Percentiles rank a stretch among this genome's conserved stretches.
phyloP scores from a whole-genome alignment of 257 asterid genomes.

The Lycium barbarum region DNA sequence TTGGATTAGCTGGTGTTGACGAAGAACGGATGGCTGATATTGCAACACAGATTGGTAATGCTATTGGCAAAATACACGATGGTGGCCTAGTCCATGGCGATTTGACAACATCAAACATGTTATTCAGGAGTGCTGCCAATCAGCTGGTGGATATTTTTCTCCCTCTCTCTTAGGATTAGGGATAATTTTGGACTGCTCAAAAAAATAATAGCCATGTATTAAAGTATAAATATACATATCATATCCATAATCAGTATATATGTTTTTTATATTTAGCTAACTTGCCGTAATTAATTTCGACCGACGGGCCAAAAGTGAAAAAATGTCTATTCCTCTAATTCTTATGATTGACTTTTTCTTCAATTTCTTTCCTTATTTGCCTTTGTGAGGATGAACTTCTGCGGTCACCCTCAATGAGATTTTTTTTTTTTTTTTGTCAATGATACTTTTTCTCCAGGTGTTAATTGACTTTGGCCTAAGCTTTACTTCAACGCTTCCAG shows the following conservation, averaged over 20 bases:
- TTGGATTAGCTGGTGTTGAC: conserved; percentile 68
- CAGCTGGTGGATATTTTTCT: conserved; percentile 62
- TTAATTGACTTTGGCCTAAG: conserved; percentile 96
- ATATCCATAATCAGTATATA: too few species aligned
- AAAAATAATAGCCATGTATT: too few species aligned
- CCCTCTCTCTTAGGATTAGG: not conserved
- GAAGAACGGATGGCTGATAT: conserved; percentile 74
- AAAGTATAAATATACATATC: too few species aligned
- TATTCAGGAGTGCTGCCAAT: conserved; percentile 60
- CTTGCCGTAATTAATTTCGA: too few species aligned
- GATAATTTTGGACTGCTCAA: too few species aligned
- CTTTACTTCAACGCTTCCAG: conserved; percentile 92
- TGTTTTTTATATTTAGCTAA: too few species aligned
- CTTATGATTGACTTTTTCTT: not conserved
- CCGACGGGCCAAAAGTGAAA: too few species aligned
- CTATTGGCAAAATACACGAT: conserved; percentile 86
- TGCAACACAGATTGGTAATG: conserved; percentile 81
- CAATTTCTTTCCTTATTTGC: not conserved
- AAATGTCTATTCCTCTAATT: not conserved
- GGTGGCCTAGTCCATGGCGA: conserved; percentile 97
- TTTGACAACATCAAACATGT: conserved; percentile 97
- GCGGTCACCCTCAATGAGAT: not conserved
- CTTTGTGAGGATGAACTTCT: not conserved
- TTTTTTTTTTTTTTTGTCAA: not conserved
- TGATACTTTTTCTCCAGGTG: conserved; percentile 48